These are phyloP conservation scores for Oropetium thomaeum DNA, from an alignment of 176 grass and related monocot genomes.

Conservation along the genomic window DNA sequence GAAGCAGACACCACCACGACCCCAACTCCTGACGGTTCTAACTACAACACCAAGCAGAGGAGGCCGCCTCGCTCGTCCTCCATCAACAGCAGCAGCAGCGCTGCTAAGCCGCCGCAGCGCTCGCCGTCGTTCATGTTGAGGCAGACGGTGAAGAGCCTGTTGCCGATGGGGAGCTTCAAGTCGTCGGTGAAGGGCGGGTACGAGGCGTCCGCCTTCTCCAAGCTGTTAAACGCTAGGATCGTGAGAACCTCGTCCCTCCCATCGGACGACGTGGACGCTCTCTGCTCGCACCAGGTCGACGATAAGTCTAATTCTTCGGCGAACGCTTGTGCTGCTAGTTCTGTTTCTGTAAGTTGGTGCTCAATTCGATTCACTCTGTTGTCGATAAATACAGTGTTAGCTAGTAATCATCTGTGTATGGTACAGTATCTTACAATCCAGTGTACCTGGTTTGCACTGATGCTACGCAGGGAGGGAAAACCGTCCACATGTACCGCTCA, in stretches of 20 bases:
- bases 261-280: neutral
- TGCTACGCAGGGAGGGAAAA: constrained; percentile 46
- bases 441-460: neutral
- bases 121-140: constrained; percentile 54
- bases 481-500: constrained; percentile 57
- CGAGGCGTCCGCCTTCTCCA: constrained; percentile 49
- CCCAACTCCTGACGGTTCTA: constrained; percentile 19
- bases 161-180: constrained; percentile 66
- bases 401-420: no score
- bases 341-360: constrained; percentile 27
- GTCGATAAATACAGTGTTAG: no score
- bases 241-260: constrained; percentile 58
- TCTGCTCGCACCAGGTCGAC: constrained; percentile 6
- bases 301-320: no score
- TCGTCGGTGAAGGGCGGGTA: constrained; percentile 40
- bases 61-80: constrained; percentile 26
- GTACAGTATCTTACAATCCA: no score
- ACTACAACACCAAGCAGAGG: constrained; percentile 9
- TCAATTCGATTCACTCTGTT: neutral
- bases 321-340: no score
- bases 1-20: constrained; percentile 17
- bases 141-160: constrained; percentile 49
- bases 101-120: constrained; percentile 27
- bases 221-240: constrained; percentile 48
- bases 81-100: neutral